Conservation (phyloP, 1,139 yeast genomes). For the Geotrichum macrosporum region DNA sequence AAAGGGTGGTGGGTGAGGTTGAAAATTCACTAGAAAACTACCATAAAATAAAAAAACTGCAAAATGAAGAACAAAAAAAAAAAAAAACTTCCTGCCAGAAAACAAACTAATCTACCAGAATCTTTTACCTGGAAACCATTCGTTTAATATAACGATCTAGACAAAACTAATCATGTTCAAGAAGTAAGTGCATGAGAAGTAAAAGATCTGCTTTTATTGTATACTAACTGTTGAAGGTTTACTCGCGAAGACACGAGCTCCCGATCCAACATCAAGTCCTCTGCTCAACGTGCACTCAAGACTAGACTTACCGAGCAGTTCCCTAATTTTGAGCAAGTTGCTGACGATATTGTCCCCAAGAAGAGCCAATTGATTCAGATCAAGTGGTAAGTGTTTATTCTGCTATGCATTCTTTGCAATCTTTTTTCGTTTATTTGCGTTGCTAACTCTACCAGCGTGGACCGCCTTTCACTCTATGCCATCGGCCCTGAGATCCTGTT, state of each 20-base stretch:
- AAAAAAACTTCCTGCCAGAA: too few species aligned
- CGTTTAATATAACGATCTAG: too few species aligned
- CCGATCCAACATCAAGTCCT: slow-evolving; percentile 85
- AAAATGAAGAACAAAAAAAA: too few species aligned
- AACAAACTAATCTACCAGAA: too few species aligned
- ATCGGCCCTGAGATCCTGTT: slow-evolving; percentile 70
- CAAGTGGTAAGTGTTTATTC: slow-evolving; percentile 58
- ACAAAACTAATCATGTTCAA: slow-evolving; percentile 23
- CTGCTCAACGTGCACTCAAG: slow-evolving; percentile 82
- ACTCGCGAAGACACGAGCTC: slow-evolving; percentile 84
- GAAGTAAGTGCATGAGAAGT: slow-evolving; percentile 22
- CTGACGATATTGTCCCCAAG: slow-evolving; percentile 84
- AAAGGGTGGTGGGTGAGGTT: slow-evolving; percentile 9
- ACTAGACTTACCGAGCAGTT: slow-evolving; percentile 67
- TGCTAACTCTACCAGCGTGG: slow-evolving; percentile 46
- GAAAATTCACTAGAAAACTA: neutral
- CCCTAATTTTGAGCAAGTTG: slow-evolving; percentile 64
- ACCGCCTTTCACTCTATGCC: slow-evolving; percentile 73
- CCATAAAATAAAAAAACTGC: too few species aligned
- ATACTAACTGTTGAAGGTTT: slow-evolving; percentile 46
- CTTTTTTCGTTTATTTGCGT: slow-evolving; percentile 14
- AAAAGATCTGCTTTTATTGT: too few species aligned
- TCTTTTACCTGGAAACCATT: too few species aligned
- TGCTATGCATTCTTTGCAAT: too few species aligned
- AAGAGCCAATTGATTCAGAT: slow-evolving; percentile 78